Conservation (phyloP, 768 basidiomycete genomes). For the Strobilomyces confusus region DNA sequence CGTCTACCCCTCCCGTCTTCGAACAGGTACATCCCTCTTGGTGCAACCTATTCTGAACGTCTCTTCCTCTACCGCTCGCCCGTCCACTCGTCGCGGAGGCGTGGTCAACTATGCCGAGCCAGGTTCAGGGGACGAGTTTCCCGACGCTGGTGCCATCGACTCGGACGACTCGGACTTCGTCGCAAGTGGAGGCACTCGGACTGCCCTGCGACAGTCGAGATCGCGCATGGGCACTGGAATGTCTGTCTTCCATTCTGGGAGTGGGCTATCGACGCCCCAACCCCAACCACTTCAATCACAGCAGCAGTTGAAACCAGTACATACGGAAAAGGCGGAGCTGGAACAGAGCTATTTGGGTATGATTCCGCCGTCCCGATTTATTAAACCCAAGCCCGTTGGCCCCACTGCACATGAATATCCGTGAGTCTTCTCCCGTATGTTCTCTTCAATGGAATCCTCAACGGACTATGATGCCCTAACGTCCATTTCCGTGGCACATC, state of each 20-base stretch:
- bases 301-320: slow-evolving; percentile 17
- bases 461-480: slow-evolving; percentile 3
- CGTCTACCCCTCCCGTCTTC: slow-evolving; percentile 85
- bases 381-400: slow-evolving; percentile 54
- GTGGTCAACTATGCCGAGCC: slow-evolving; percentile 85
- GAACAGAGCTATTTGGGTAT: slow-evolving; percentile 90
- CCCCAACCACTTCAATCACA: slow-evolving; percentile 22
- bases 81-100: slow-evolving; percentile 57
- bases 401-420: slow-evolving; percentile 67
- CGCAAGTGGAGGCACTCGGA: slow-evolving; percentile 59
- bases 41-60: slow-evolving; percentile 76
- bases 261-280: slow-evolving; percentile 38
- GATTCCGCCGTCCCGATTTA: slow-evolving; percentile 76
- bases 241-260: slow-evolving; percentile 51
- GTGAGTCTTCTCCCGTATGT: slow-evolving; percentile 47
- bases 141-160: slow-evolving; percentile 76
- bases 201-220: slow-evolving; percentile 48
- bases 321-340: slow-evolving; percentile 52
- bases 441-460: slow-evolving; percentile 1
- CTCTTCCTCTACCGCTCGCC: slow-evolving; percentile 39
- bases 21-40: slow-evolving; percentile 85
- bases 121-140: slow-evolving; percentile 76
- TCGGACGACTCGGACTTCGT: slow-evolving; percentile 83
- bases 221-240: slow-evolving; percentile 45
- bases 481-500: slow-evolving; percentile 17